Evolutionary conservation across 2,329 filamentous ascomycete species (phyloP).

Genomic region (Cryphonectria japonica): DNA sequence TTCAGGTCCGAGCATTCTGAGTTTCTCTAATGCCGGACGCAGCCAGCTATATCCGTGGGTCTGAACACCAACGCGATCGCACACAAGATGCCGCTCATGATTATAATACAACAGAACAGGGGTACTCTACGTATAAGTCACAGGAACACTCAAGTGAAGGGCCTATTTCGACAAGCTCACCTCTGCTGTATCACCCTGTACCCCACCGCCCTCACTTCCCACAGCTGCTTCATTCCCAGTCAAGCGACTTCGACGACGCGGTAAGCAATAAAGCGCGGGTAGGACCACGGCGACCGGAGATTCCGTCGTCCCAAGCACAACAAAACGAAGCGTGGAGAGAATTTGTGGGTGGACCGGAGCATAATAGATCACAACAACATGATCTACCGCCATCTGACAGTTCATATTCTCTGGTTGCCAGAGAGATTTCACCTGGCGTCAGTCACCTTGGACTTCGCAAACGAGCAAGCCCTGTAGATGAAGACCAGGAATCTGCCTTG

Average conservation of each 20-base stretch:
- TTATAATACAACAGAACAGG: background rate
- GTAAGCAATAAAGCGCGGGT: constrained; percentile 35
- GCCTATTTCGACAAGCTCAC: constrained; percentile 15
- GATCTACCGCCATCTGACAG: background rate
- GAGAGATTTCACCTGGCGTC: constrained; percentile 21
- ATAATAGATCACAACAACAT: constrained; percentile 17
- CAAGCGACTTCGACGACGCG: constrained; percentile 30
- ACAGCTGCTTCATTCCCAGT: constrained; percentile 16
- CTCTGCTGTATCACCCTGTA: constrained; percentile 31
- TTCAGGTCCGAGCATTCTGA: background rate
- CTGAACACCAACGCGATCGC: background rate
- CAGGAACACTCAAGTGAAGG: constrained; percentile 10
- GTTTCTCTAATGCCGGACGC: background rate
- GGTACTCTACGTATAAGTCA: background rate
- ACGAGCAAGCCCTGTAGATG: background rate
- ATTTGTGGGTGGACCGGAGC: constrained; percentile 30
- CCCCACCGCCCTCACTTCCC: constrained; percentile 28
- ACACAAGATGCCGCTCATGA: background rate
- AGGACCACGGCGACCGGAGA: constrained; percentile 27
- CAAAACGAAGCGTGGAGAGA: constrained; percentile 35
- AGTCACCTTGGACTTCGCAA: constrained; percentile 17
- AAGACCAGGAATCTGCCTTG: background rate
- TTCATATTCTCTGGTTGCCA: background rate
- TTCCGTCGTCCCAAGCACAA: constrained; percentile 32
- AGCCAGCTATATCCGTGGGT: background rate